These are phyloP conservation scores for Dryas octopetala DNA, from an alignment of 306 rosid species.

Conservation along the genomic window DNA sequence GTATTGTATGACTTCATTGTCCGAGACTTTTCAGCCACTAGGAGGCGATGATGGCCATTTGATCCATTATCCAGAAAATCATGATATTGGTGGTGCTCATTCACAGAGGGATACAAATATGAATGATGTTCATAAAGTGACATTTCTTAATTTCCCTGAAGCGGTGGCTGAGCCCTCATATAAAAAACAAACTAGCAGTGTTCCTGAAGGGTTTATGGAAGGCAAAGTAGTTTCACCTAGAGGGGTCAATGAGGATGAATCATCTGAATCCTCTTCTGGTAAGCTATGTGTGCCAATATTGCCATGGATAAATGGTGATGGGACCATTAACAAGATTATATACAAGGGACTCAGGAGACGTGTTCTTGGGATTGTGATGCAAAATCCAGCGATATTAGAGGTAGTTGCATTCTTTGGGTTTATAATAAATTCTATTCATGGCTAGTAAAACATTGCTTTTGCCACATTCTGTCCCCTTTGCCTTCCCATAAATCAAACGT, in stretches of 20 bases:
- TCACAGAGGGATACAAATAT: constrained; percentile 33
- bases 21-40: constrained; percentile 33
- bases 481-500: neutral
- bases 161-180: constrained; percentile 34
- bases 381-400: constrained; percentile 91
- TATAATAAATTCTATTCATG: neutral
- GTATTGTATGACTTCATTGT: constrained; percentile 64
- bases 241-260: constrained; percentile 36
- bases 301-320: constrained; percentile 98
- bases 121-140: constrained; percentile 64
- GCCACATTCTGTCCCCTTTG: neutral
- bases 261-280: constrained; percentile 36
- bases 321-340: constrained; percentile 64
- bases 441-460: neutral
- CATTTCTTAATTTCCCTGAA: constrained; percentile 72
- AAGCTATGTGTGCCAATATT: constrained; percentile 66
- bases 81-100: constrained; percentile 27
- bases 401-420: constrained; percentile 39
- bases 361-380: constrained; percentile 91
- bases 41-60: constrained; percentile 31
- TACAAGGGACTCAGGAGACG: constrained; percentile 77
- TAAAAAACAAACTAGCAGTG: constrained; percentile 38
- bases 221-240: constrained; percentile 34
- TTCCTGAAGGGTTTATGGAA: constrained; percentile 30
- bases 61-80: constrained; percentile 22